Conservation (phyloP, 305 asterid species). For the Withania somnifera region DNA sequence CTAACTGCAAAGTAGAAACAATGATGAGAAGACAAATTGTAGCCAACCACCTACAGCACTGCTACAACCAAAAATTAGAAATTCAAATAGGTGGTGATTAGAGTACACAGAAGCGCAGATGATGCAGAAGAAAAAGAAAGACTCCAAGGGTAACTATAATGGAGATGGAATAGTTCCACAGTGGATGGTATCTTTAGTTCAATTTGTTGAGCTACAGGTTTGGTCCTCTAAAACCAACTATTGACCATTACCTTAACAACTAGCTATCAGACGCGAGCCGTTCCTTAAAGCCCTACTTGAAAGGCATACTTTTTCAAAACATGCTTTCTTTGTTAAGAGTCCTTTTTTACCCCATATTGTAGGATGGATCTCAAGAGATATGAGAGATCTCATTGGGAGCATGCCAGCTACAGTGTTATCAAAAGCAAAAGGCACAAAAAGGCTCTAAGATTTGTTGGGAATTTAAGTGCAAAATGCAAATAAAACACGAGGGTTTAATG, state of each 20-base stretch:
- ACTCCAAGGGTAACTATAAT: background rate
- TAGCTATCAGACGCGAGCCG: background rate
- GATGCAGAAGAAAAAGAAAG: background rate
- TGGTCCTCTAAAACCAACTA: background rate
- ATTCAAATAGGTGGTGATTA: background rate
- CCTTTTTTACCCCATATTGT: background rate
- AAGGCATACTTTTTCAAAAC: background rate
- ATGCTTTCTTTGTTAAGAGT: background rate
- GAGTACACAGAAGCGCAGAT: background rate
- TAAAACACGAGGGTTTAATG: no score
- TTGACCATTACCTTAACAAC: background rate
- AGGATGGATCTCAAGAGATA: background rate
- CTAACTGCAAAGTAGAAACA: conserved; percentile 47
- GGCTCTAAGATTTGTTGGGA: no score
- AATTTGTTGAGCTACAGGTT: background rate
- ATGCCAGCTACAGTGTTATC: no score
- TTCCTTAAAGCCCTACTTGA: background rate
- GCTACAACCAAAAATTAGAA: background rate
- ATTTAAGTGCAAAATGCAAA: no score
- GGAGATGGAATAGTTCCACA: background rate
- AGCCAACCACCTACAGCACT: conserved; percentile 7
- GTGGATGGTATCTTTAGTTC: background rate
- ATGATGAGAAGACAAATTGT: background rate
- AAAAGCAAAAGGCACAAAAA: no score
- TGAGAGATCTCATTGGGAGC: background rate